Evolutionary conservation across 139 green algal genomes (phyloP), one percentile per base, ranked within the genome.

Genomic region (Nannochloris sp.): DNA sequence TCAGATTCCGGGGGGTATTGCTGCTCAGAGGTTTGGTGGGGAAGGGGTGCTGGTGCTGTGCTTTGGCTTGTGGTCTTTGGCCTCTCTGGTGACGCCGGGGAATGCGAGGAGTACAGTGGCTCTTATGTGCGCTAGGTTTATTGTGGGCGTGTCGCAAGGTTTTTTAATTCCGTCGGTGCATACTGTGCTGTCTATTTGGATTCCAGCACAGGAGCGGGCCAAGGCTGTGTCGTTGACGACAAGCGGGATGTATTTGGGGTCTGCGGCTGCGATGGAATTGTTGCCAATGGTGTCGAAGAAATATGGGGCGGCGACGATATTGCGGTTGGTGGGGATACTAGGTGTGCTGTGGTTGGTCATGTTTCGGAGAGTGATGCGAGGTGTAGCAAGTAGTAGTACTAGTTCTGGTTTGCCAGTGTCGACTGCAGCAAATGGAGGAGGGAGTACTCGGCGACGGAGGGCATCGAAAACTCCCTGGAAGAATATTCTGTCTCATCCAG

Each of bases 201-300:
- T 97, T 0, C 84, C 87, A 7, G 86, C 90, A 4, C 76, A 90
- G 31, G 93, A 98, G 68, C 67, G 90, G 5, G 88, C 88, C 0
- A 76, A 79, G 1, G 82, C 88, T 1, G 86, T 94, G 7, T 96
- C 86, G 5, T 78, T 97, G 1, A 90, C 85, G n/a, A 98, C 90
- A 3, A 95, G 85, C 23, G 93, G 93, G 64, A 97, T 98, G 91
- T 98, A 98, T 84, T 71, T 98, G 15, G 93, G 93, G 8, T 94
- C 86, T 10, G 91, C 92, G 0, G 68, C 72, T 0, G 86, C 90
- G 40, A 96, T 97, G 85, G 78, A 89, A 57, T 48, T 90, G 19
- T 72, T 98, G 57, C 93, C 93, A 10, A 69, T 36, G 2, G 12
- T 96, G 3, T 83, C 83, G 1, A 62, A 61, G 0, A 9, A 21